phyloP scores from a whole-genome alignment of 805 yeast genomes.

The Maudiozyma pseudohumilis region DNA sequence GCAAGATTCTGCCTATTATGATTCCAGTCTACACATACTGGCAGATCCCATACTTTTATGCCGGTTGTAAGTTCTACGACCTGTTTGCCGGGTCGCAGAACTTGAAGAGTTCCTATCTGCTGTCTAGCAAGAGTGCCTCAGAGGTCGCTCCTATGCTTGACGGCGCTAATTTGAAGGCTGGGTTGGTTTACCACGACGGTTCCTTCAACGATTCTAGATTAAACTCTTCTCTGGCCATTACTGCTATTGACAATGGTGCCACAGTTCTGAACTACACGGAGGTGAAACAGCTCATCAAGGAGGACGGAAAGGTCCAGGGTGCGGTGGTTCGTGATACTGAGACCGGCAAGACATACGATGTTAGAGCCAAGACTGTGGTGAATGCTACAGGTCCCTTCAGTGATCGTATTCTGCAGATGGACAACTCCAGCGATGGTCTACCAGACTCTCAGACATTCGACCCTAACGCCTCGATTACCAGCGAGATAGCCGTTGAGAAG shows the following conservation, averaged over 20 bases:
- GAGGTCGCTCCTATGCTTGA: conserved; percentile 83
- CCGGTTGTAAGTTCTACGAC: conserved; percentile 87
- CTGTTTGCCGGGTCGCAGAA: conserved; percentile 85
- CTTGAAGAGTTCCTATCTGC: conserved; percentile 64
- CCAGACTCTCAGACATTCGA: conserved; percentile 34
- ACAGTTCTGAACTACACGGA: conserved; percentile 81
- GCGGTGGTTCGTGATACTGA: conserved; percentile 66
- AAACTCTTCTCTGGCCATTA: conserved; percentile 74
- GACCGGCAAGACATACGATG: conserved; percentile 50
- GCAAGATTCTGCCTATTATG: conserved; percentile 79
- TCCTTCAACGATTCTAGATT: conserved; percentile 87
- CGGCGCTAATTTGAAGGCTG: conserved; percentile 69
- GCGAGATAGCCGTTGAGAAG: conserved; percentile 25
- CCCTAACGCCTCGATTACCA: conserved; percentile 11
- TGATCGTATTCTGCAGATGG: conserved; percentile 80
- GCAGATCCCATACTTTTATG: conserved; percentile 91
- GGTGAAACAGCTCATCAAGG: conserved; percentile 66
- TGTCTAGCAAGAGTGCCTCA: conserved; percentile 54
- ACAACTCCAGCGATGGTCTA: conserved; percentile 54
- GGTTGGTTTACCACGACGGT: conserved; percentile 92
- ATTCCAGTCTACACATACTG: conserved; percentile 94
- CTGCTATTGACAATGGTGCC: conserved; percentile 83
- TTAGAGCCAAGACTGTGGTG: conserved; percentile 65
- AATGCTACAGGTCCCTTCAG: conserved; percentile 95
- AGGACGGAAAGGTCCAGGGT: conserved; percentile 51